Evolutionary conservation across 2,329 filamentous ascomycete genomes (phyloP).

Genomic region (Didymella lethalis): DNA sequence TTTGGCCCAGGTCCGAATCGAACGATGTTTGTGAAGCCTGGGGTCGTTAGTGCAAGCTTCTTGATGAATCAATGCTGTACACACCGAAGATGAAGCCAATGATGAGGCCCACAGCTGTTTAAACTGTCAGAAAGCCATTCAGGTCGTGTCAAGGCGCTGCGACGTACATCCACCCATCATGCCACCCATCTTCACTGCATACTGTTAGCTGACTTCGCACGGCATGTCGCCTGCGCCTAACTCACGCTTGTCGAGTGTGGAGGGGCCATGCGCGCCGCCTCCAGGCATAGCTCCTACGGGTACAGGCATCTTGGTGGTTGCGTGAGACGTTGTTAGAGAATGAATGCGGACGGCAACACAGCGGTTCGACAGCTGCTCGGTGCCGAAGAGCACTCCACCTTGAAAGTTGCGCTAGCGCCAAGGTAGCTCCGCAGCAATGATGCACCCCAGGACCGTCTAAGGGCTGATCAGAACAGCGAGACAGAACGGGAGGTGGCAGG

Average conservation of each 20-base stretch:
- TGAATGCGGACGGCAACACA: slow-evolving; percentile 27
- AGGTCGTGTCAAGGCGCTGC: slow-evolving; percentile 4
- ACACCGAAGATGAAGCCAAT: slow-evolving; percentile 98
- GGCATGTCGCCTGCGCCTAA: slow-evolving; percentile 24
- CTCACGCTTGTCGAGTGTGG: slow-evolving; percentile 75
- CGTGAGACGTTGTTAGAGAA: slow-evolving; percentile 14
- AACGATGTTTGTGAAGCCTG: slow-evolving; percentile 93
- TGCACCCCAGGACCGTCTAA: not conserved
- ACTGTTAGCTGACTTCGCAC: slow-evolving; percentile 42
- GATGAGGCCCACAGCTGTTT: slow-evolving; percentile 87
- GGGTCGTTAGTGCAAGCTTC: slow-evolving; percentile 27
- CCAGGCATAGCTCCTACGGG: slow-evolving; percentile 57
- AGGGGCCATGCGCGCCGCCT: slow-evolving; percentile 61
- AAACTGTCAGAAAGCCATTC: slow-evolving; percentile 25
- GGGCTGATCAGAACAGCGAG: not conserved
- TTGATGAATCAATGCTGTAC: slow-evolving; percentile 29
- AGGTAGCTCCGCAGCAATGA: slow-evolving; percentile 14
- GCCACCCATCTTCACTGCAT: slow-evolving; percentile 91
- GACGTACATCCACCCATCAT: slow-evolving; percentile 97
- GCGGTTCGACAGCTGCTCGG: slow-evolving; percentile 21
- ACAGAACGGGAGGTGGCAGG: not conserved
- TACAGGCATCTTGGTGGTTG: slow-evolving; percentile 61
- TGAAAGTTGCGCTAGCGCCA: slow-evolving; percentile 17
- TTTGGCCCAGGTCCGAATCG: slow-evolving; percentile 92
- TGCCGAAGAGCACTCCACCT: slow-evolving; percentile 17